Evolutionary conservation across 108 stramenopile species (phyloP).

Genomic region (Skeletonema potamos): DNA sequence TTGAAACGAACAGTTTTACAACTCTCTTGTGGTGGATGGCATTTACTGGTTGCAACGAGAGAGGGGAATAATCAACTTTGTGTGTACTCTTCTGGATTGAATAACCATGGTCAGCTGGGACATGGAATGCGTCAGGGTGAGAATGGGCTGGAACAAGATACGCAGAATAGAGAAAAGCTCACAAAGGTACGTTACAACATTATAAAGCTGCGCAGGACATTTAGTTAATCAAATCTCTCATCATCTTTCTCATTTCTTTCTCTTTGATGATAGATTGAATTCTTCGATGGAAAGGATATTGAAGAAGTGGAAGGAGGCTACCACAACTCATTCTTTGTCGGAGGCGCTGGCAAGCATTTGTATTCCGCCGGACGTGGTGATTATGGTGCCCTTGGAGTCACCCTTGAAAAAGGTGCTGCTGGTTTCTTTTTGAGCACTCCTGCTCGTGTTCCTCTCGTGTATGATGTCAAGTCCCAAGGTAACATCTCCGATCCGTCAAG

Average conservation of each 20-base stretch:
- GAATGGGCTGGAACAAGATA: conserved; percentile 25
- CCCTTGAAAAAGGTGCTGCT: conserved; percentile 23
- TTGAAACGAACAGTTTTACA: conserved; percentile 39
- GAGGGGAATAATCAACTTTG: conserved; percentile 23
- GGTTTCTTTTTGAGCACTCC: conserved; percentile 41
- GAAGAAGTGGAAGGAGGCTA: conserved; percentile 69
- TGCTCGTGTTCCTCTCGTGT: conserved; percentile 48
- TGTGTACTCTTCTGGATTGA: conserved; percentile 83
- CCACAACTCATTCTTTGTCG: conserved; percentile 73
- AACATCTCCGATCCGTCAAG: conserved; percentile 36
- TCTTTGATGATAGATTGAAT: conserved; percentile 41
- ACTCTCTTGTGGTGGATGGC: conserved; percentile 82
- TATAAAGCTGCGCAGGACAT: conserved; percentile 9
- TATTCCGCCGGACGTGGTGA: conserved; percentile 86
- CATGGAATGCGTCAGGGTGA: conserved; percentile 35
- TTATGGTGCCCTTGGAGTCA: conserved; percentile 82
- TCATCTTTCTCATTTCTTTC: conserved; percentile 26
- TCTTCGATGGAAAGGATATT: conserved; percentile 57
- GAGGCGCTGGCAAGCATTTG: conserved; percentile 55
- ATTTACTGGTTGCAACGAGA: conserved; percentile 77
- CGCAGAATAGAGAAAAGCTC: conserved; percentile 23
- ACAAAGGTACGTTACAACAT: conserved; percentile 34
- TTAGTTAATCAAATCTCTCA: neutral
- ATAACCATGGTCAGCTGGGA: conserved; percentile 93
- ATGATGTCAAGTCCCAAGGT: conserved; percentile 12